Evolutionary conservation across 371 early-diverging fungal species (phyloP), one percentile per base, ranked within the genome.

Genomic region (Actinomortierella wolfii): DNA sequence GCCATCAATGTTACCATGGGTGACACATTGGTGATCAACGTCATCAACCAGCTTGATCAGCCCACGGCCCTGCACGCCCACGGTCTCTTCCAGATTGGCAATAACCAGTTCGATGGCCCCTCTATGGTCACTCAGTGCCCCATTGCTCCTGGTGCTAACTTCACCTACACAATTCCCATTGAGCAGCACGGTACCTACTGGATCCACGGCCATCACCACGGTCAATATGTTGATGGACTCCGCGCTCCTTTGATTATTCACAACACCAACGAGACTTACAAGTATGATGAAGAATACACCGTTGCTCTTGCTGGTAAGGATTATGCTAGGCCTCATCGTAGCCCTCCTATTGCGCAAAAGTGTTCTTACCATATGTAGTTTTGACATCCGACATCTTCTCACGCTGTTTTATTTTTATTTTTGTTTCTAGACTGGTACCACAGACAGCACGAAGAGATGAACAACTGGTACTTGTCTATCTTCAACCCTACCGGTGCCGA

Each of bases 171-270:
- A 40, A 83, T 87, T 53, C 81, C 79, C 17, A 79, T 86, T 43
- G 61, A 79, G 5, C 89, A 91, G 61, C 55, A 71, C 15, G 92
- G 93, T 7, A 86, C 91, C 17, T 92, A 81, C 78, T 92, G 91
- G 91, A 81, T 83, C 57, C 94, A 93, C 52, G 81, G 83, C 17
- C 92, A 92, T 64, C 66, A 49, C 61, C 54, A 79, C 52, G 87
- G 83, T 52, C 91, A 93, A 67, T 93, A 93, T 66, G 83, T 90
- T 51, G 94, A 95, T 59, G 94, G 94, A 46, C 79, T 94, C 53
- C 85, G 89, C 52, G 83, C 86, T 6, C 86, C 94, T 1, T 65
- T 95, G 25, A 79, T 94, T 54, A 76, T 95, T 54, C 83, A 89
- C 59, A 82, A 84, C 53, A 78, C 79, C 6, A 73, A 77, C 0